Evolutionary conservation across 2,329 filamentous ascomycete genomes (phyloP).

Genomic region (Lecanicillium sp.): DNA sequence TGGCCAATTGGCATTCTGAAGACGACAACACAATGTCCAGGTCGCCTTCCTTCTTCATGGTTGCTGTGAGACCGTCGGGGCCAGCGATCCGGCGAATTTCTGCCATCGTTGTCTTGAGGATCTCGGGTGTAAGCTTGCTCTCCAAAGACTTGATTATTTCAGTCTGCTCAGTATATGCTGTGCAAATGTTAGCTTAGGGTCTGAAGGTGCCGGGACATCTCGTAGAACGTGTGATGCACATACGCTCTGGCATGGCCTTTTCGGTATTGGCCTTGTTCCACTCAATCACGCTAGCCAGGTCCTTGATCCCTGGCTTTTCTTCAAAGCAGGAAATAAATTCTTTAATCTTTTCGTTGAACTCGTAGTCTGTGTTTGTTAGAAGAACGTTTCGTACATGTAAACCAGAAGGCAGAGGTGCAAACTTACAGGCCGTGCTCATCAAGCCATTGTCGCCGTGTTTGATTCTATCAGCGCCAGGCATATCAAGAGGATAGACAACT

Average conservation of each 20-base stretch:
- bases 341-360: conserved; percentile 4
- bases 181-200: neutral
- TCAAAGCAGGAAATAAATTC: conserved; percentile 7
- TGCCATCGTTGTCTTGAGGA: neutral
- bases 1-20: conserved; percentile 3
- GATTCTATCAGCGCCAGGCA: neutral
- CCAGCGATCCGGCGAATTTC: conserved; percentile 1
- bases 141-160: neutral
- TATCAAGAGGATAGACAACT: neutral
- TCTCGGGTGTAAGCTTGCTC: neutral
- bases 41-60: neutral
- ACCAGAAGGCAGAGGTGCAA: neutral
- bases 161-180: conserved; percentile 4
- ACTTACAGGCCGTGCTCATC: conserved; percentile 4
- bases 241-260: conserved; percentile 2
- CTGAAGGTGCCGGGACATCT: neutral
- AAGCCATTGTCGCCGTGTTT: neutral
- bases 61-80: neutral
- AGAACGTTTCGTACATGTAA: neutral
- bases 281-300: conserved; percentile 3
- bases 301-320: neutral
- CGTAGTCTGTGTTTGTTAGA: neutral
- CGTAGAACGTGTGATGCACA: neutral
- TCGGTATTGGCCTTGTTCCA: conserved; percentile 5
- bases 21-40: conserved; percentile 4